These are phyloP conservation scores for Aureobasidium sp. DNA, from an alignment of 2,329 filamentous ascomycete species.

Conservation along the genomic window DNA sequence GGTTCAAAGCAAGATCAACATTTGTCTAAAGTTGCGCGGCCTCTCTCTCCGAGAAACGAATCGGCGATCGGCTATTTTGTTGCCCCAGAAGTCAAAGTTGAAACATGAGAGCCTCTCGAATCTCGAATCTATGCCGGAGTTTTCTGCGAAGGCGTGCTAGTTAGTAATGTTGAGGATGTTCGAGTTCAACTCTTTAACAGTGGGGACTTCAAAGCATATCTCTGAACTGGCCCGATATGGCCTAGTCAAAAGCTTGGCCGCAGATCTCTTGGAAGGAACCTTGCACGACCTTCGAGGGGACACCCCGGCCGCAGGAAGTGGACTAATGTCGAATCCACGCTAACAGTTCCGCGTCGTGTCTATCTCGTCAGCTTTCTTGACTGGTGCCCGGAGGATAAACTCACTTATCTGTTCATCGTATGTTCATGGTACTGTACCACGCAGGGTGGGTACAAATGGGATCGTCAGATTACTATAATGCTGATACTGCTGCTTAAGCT, in stretches of 20 bases:
- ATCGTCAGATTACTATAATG: slow-evolving; percentile 5
- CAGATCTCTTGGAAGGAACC: slow-evolving; percentile 13
- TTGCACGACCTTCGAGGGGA: not conserved
- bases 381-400: not conserved
- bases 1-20: not conserved
- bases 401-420: not conserved
- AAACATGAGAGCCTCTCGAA: not conserved
- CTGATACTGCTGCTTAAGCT: slow-evolving; percentile 5
- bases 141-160: not conserved
- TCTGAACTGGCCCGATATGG: not conserved
- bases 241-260: slow-evolving; percentile 7
- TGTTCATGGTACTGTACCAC: not conserved
- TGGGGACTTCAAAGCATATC: not conserved
- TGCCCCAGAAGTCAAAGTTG: not conserved
- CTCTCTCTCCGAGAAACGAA: not conserved
- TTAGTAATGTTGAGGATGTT: not conserved
- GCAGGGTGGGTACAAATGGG: not conserved
- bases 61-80: not conserved
- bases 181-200: not conserved
- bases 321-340: not conserved
- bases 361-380: slow-evolving; percentile 1
- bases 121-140: not conserved
- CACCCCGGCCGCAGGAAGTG: slow-evolving; percentile 1
- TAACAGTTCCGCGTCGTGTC: not conserved
- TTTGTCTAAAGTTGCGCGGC: not conserved